A percentile compares a stretch with the other conserved stretches of the same genome.
phyloP scores from a whole-genome alignment of 2,329 filamentous ascomycete species.

The Colletotrichum orbiculare region DNA sequence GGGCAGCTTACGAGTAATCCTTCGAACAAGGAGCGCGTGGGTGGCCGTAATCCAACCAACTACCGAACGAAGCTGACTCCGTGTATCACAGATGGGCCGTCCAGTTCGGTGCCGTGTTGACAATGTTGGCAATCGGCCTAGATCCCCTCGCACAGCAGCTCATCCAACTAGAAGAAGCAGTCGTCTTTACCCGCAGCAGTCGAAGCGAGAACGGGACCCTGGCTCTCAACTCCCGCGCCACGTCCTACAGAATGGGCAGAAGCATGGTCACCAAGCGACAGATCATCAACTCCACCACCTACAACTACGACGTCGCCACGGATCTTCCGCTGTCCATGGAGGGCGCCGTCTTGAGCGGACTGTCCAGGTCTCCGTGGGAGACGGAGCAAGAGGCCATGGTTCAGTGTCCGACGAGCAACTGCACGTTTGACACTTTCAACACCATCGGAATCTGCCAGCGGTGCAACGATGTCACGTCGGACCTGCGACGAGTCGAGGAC shows the following conservation, averaged over 20 bases:
- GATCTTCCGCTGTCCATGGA: slow-evolving; percentile 4
- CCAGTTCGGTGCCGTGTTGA: slow-evolving; percentile 11
- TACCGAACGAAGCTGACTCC: neutral
- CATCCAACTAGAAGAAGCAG: neutral
- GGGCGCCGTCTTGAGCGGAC: slow-evolving; percentile 30
- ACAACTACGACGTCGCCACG: neutral
- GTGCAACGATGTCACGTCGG: slow-evolving; percentile 37
- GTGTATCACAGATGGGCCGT: neutral
- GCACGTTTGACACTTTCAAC: slow-evolving; percentile 35
- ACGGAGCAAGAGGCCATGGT: slow-evolving; percentile 14
- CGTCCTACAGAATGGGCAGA: neutral
- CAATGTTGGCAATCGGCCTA: slow-evolving; percentile 12
- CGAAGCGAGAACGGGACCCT: neutral
- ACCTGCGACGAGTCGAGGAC: slow-evolving; percentile 17
- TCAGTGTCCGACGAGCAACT: slow-evolving; percentile 36
- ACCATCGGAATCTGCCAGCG: slow-evolving; percentile 38
- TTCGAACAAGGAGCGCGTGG: neutral
- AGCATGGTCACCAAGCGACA: neutral
- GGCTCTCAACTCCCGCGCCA: neutral
- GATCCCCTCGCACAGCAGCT: slow-evolving; percentile 26
- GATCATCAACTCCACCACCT: neutral
- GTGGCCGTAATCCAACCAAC: neutral
- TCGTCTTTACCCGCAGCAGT: slow-evolving; percentile 5
- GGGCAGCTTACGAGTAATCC: neutral
- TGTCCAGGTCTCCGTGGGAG: slow-evolving; percentile 20